Evolutionary conservation across 257 asterid species (phyloP).

Genomic region (Solanum bukasovii): DNA sequence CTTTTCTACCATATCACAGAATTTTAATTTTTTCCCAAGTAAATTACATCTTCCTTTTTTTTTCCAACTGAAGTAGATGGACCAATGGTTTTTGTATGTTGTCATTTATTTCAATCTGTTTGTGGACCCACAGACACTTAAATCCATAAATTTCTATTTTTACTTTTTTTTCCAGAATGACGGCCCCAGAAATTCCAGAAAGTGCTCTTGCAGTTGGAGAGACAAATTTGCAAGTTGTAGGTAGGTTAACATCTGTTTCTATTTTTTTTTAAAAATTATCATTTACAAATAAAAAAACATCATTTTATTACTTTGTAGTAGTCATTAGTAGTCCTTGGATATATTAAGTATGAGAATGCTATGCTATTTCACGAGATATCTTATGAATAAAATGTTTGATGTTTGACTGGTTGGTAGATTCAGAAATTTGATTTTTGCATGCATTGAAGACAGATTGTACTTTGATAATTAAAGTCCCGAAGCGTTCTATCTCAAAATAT

Average conservation of each 20-base stretch:
- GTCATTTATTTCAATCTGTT: neutral
- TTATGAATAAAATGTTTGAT: neutral
- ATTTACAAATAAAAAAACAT: neutral
- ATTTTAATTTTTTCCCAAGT: neutral
- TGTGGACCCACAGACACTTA: neutral
- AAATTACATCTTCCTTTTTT: neutral
- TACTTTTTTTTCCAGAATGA: conserved; percentile 43
- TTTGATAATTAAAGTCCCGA: neutral
- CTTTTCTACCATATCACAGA: neutral
- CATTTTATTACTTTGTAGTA: neutral
- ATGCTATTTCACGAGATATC: neutral
- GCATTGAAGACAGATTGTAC: neutral
- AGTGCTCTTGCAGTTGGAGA: conserved; percentile 75
- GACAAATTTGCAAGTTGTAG: conserved; percentile 55
- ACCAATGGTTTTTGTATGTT: neutral
- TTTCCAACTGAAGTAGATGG: neutral
- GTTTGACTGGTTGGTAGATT: neutral
- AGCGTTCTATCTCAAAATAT: neutral
- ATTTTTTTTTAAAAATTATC: neutral
- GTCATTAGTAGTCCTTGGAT: neutral
- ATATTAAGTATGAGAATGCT: neutral
- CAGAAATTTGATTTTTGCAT: neutral
- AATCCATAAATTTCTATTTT: neutral
- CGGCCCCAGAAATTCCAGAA: conserved; percentile 87
- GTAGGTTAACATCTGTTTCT: conserved; percentile 5